Evolutionary conservation across 2,329 filamentous ascomycete species (phyloP).

Genomic region (Zymoseptoria ardabiliae): DNA sequence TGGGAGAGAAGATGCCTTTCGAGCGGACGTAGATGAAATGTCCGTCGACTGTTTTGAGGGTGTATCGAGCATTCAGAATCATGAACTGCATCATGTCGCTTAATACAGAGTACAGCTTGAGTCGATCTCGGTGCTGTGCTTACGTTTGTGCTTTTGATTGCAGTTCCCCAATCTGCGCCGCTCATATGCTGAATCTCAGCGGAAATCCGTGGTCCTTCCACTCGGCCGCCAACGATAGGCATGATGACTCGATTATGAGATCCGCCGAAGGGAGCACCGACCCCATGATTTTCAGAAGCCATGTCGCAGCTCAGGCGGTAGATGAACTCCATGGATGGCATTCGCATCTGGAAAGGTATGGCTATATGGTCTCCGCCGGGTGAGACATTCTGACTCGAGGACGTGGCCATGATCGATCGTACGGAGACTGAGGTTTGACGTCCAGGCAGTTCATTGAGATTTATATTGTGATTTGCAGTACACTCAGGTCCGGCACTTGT

Average conservation of each 20-base stretch:
- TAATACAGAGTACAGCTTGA: not conserved
- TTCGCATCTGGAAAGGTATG: conserved; percentile 6
- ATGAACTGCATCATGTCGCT: conserved; percentile 11
- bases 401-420: not conserved
- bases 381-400: not conserved
- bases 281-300: conserved; percentile 12
- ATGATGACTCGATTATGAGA: conserved; percentile 14
- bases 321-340: conserved; percentile 17
- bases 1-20: conserved; percentile 14
- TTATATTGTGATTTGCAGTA: too few species aligned
- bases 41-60: conserved; percentile 17
- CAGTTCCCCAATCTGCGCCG: conserved; percentile 19
- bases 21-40: conserved; percentile 18
- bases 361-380: conserved; percentile 1
- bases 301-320: conserved; percentile 20
- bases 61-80: conserved; percentile 19
- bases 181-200: conserved; percentile 15
- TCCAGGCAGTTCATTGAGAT: too few species aligned
- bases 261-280: conserved; percentile 14
- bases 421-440: not conserved
- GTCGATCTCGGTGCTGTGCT: not conserved
- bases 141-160: conserved; percentile 8
- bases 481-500: not conserved
- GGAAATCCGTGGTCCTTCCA: conserved; percentile 16
- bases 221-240: conserved; percentile 16